phyloP scores from a whole-genome alignment of 2,329 filamentous ascomycete genomes.

The Alternaria incomplexa region DNA sequence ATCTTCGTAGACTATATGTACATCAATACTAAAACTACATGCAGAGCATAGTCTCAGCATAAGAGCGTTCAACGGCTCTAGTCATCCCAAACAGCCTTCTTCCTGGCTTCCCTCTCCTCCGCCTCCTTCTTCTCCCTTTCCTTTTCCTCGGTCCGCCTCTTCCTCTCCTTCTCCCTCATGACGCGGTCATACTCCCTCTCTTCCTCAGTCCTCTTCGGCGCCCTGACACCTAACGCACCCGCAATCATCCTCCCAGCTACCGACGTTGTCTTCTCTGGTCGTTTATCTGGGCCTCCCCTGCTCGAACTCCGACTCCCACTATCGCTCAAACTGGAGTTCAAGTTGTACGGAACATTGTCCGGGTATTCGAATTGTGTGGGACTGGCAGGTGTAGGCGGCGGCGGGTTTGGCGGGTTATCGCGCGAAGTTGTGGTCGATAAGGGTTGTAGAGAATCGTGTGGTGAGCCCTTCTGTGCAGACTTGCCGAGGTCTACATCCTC shows the following conservation, averaged over 20 bases:
- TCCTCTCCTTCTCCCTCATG: conserved; percentile 83
- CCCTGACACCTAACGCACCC: conserved; percentile 80
- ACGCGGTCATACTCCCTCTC: conserved; percentile 85
- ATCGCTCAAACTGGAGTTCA: conserved; percentile 3
- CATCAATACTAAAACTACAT: background rate
- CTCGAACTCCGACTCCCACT: conserved; percentile 11
- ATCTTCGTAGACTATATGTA: conserved; percentile 4
- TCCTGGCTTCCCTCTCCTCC: conserved; percentile 74
- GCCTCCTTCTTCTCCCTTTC: conserved; percentile 68
- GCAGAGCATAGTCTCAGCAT: background rate
- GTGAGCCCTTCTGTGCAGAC: background rate
- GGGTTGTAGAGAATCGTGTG: conserved; percentile 22
- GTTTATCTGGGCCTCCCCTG: conserved; percentile 42
- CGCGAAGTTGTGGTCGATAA: conserved; percentile 19
- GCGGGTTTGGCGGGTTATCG: conserved; percentile 32
- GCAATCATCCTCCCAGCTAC: conserved; percentile 91
- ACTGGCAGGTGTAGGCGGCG: conserved; percentile 45
- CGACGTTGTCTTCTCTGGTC: conserved; percentile 92
- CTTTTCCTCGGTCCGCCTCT: conserved; percentile 73
- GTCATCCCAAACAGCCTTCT: conserved; percentile 84
- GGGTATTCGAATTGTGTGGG: conserved; percentile 44
- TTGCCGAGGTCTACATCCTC: conserved; percentile 15
- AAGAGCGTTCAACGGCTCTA: conserved; percentile 29
- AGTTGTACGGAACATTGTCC: conserved; percentile 27
- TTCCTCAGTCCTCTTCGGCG: conserved; percentile 84